phyloP scores from a whole-genome alignment of 108 stramenopile genomes.

The Nannochloropsis salina region DNA sequence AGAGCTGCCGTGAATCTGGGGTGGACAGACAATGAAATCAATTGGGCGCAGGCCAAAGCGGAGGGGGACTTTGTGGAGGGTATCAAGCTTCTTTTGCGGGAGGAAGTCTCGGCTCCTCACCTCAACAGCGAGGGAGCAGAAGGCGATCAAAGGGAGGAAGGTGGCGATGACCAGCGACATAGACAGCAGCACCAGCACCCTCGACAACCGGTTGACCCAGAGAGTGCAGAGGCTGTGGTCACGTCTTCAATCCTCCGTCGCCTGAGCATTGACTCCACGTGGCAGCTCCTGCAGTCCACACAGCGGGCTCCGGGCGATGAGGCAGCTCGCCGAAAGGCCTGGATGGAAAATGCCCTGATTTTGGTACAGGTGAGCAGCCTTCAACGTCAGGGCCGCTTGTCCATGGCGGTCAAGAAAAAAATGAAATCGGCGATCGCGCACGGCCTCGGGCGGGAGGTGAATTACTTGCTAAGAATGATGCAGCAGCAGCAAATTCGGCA shows the following conservation, averaged over 20 bases:
- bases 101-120: background rate
- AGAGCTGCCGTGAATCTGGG: background rate
- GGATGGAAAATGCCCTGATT: background rate
- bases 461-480: background rate
- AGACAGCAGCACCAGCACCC: background rate
- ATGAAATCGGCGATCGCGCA: background rate
- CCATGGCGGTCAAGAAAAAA: background rate
- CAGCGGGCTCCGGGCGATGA: background rate
- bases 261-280: conserved; percentile 8
- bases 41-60: conserved; percentile 1
- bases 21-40: background rate
- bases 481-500: background rate
- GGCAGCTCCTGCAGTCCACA: conserved; percentile 19
- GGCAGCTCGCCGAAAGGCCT: background rate
- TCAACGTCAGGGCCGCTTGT: conserved; percentile 19
- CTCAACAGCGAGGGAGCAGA: background rate
- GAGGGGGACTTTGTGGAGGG: conserved; percentile 4
- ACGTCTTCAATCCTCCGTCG: background rate
- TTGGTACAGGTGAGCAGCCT: conserved; percentile 17
- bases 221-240: background rate
- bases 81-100: background rate
- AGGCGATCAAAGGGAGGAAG: background rate
- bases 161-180: background rate
- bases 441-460: background rate
- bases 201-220: background rate